Conservation (phyloP, 768 basidiomycete genomes). For the Mycena polygramma region DNA sequence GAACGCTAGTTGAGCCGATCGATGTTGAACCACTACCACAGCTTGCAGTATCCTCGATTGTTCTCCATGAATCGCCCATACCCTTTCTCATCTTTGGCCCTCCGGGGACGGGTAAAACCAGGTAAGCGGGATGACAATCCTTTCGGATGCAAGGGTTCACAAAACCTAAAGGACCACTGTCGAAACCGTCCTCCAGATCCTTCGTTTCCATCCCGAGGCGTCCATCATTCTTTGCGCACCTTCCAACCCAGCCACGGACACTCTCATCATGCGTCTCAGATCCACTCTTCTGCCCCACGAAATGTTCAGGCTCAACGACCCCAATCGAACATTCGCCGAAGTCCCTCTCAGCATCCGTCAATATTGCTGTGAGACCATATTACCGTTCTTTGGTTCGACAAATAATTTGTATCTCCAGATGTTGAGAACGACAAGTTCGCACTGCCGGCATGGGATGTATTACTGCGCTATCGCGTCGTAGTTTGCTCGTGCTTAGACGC, state of each 20-base stretch:
- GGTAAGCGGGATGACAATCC: slow-evolving; percentile 42
- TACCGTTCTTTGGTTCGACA: not conserved
- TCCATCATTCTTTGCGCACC: slow-evolving; percentile 65
- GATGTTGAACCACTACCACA: slow-evolving; percentile 32
- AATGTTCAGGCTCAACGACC: slow-evolving; percentile 63
- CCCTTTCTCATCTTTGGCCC: slow-evolving; percentile 65
- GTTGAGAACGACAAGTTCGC: slow-evolving; percentile 61
- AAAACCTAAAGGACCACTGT: slow-evolving; percentile 57
- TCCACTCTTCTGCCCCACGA: slow-evolving; percentile 54
- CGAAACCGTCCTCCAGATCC: slow-evolving; percentile 64
- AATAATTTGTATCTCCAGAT: slow-evolving; percentile 43
- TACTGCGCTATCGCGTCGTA: slow-evolving; percentile 63
- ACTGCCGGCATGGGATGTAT: slow-evolving; percentile 59
- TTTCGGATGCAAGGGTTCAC: not conserved
- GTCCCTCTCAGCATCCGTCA: slow-evolving; percentile 59
- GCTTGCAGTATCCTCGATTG: slow-evolving; percentile 59
- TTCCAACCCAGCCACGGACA: slow-evolving; percentile 66
- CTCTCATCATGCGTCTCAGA: slow-evolving; percentile 57
- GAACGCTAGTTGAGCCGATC: not conserved
- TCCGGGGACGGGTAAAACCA: slow-evolving; percentile 68
- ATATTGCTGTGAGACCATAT: slow-evolving; percentile 58
- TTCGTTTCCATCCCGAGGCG: slow-evolving; percentile 59
- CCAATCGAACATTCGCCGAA: slow-evolving; percentile 63
- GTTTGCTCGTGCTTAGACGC: slow-evolving; percentile 63
- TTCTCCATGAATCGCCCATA: slow-evolving; percentile 58